Base-by-base conservation (phyloP, 306 rosid genomes). In the Sphenostylis stenocarpa region DNA sequence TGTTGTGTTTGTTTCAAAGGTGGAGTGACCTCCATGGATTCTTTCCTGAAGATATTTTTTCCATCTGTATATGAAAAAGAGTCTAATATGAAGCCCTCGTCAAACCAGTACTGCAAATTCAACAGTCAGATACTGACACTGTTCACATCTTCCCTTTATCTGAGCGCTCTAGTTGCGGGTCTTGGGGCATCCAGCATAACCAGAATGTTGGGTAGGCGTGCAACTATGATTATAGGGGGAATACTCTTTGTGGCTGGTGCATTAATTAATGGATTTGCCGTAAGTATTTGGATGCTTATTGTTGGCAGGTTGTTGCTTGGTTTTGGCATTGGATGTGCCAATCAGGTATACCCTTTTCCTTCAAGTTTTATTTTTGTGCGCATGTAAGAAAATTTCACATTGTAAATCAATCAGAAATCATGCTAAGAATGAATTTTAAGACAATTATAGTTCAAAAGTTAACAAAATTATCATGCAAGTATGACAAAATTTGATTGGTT, bases 21-120 rank as follows among this genome's bases (percentile, higher is more conserved):
- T 20, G 98, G 98, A 36, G 97, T 94, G 38, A 91, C 92, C 5
- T 94, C 97, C 0, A 90, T 91, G 97, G 94, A 94, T 47, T 80
- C 92, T 0, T 89, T 90, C 48, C 51, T 91, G 65, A 28, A 77
- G 65, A 1, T 62, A 26, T 91, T 93, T 62, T 91, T 93, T 49
- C 94, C 96, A 0, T 48, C 86, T 1, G 97, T 93, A 19, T 93
- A 90, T 67, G 34, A 6, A 7, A 45, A 75, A 31, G 84, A 91
- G 31, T 31, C 83, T 1, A 64, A 83, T 0, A 0, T 67, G 7
- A 75, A 63, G 33, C 85, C 83, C 10, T 81, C 91, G 0, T 78
- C 86, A 21, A 55, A 87, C 61, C 90, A 88, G 53, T 93, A 94
- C 70, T 93, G 96, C 29, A 93, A 86, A 84, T 93, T 83, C 61